A percentile compares a stretch with the other conserved stretches of the same genome.
These are phyloP conservation scores for Paecilomyces sp. DNA, from an alignment of 2,329 filamentous ascomycete genomes.

Conservation along the genomic window DNA sequence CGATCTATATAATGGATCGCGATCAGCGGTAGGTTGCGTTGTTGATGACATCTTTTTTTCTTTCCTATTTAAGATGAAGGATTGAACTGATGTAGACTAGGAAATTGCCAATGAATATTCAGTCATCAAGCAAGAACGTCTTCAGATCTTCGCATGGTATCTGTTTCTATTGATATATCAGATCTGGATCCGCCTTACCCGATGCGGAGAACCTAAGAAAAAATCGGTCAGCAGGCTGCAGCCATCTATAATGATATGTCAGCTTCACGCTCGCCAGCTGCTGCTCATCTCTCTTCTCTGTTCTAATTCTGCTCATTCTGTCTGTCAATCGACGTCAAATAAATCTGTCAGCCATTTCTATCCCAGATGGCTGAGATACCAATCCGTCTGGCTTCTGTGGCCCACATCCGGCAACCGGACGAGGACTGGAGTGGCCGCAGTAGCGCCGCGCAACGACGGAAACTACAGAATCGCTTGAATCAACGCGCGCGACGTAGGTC, in stretches of 20 bases:
- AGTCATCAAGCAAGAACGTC: background rate
- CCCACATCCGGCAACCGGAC: background rate
- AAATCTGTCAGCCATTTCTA: background rate
- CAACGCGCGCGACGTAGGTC: constrained; percentile 6
- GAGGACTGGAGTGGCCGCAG: background rate
- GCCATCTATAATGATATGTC: background rate
- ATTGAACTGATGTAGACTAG: background rate
- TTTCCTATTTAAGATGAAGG: background rate
- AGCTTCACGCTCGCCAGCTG: background rate
- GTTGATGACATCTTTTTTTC: background rate
- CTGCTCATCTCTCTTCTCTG: background rate
- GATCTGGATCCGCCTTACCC: background rate
- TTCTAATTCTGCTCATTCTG: background rate
- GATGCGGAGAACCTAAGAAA: background rate
- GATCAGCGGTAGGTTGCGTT: background rate
- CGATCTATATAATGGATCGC: background rate
- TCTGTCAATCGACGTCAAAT: background rate
- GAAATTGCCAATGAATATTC: background rate
- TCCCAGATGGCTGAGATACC: background rate
- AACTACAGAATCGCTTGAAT: constrained; percentile 9
- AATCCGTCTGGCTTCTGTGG: background rate
- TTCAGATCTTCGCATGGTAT: no score
- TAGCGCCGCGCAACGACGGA: constrained; percentile 1
- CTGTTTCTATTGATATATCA: background rate
- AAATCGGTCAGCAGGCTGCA: background rate